Evolutionary conservation across 139 green algal species (phyloP), one percentile per base, ranked within the genome.

Genomic region (Trebouxia sp.): DNA sequence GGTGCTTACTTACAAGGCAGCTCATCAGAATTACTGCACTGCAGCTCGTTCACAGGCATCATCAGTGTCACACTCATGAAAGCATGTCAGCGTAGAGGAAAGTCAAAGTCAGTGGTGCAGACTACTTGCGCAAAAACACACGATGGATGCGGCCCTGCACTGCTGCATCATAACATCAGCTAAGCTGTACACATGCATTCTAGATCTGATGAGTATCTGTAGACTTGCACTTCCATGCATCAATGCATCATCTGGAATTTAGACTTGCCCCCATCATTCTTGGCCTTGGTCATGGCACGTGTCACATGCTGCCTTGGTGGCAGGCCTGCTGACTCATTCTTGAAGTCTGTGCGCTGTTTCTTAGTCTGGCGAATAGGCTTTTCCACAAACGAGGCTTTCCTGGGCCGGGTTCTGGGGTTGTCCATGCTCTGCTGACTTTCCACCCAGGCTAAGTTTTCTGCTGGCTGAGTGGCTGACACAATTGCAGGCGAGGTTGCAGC

Each of bases 311-410:
- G n/a, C 62, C 62, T 72, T 26, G 62, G 32, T 45, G 62, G 62
- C 62, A 45, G 15, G 3, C 47, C 47, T 26, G 14, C 20, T 53
- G 47, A 14, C 15, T 4, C 32, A 8, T 14, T 17, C 62, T 43
- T 72, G 1, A 37, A 30, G 32, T 72, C 62, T 45, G 62, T 72
- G 35, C 62, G 62, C 62, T 72, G 67, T 22, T 77, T 77, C 41
- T 77, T 77, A 32, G 41, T 43, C 42, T 77, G 67, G n/a, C 20
- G 67, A 39, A 77, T 77, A n/a, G 67, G 67, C 41, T 77, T 53
- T 39, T 77, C 67, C 39, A 77, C 67, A 77, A 77, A 77, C 10
- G 67, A 77, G 22, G 67, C 67, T 22, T 77, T 77, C 20, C 62
- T 72, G 32, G 32, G 62, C 67, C 39, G 38, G 41, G 39, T 28